Evolutionary conservation across 2,329 filamentous ascomycete genomes (phyloP).

Genomic region (Chalara sp.): DNA sequence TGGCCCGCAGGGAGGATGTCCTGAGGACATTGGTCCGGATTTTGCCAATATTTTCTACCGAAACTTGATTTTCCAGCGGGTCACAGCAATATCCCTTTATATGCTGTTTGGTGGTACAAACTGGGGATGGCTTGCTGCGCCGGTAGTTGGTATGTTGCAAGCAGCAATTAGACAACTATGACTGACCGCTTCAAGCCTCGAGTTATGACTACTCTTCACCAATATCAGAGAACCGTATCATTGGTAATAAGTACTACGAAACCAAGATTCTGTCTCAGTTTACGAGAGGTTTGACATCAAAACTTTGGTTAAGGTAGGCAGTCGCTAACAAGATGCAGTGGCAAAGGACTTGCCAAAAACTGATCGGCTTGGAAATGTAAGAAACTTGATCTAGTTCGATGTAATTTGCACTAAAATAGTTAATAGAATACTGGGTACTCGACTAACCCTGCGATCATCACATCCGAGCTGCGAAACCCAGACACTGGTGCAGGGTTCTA

Average conservation of each 20-base stretch:
- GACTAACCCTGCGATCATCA: constrained; percentile 43
- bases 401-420: too few relatives aligned
- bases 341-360: constrained; percentile 51
- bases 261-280: constrained; percentile 56
- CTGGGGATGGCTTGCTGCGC: constrained; percentile 49
- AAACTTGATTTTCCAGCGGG: constrained; percentile 51
- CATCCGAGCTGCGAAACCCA: constrained; percentile 51
- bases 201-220: constrained; percentile 60
- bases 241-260: constrained; percentile 55
- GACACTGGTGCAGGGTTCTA: constrained; percentile 51
- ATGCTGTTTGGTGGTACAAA: constrained; percentile 61
- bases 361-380: constrained; percentile 38
- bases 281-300: constrained; percentile 31
- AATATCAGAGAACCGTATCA: constrained; percentile 37
- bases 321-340: constrained; percentile 18
- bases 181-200: constrained; percentile 30
- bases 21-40: constrained; percentile 44
- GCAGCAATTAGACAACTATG: too few relatives aligned
- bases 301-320: too few relatives aligned
- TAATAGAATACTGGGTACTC: constrained; percentile 35
- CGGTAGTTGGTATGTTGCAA: constrained; percentile 34
- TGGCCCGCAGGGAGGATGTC: constrained; percentile 40
- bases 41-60: constrained; percentile 60
- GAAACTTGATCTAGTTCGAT: constrained; percentile 5
- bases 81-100: constrained; percentile 54